Evolutionary conservation across 2,329 filamentous ascomycete genomes (phyloP).

Genomic region (Penicillium sp.): DNA sequence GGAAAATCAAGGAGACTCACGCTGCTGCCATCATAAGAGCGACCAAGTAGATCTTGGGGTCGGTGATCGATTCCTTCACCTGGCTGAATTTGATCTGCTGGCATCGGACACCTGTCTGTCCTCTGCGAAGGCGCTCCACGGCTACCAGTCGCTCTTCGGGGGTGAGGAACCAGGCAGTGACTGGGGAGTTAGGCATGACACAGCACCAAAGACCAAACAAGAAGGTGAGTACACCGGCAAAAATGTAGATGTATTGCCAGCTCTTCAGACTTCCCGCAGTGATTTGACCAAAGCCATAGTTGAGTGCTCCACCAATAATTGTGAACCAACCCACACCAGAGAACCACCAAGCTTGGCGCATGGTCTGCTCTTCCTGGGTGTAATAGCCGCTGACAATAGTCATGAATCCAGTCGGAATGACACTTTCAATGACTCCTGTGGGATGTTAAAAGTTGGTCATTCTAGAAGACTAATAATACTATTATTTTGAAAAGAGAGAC

Average conservation of each 20-base stretch:
- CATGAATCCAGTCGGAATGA: slow-evolving; percentile 69
- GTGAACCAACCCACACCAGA: slow-evolving; percentile 59
- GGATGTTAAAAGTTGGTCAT: neutral
- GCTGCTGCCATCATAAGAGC: slow-evolving; percentile 69
- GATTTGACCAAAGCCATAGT: slow-evolving; percentile 69
- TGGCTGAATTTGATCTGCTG: slow-evolving; percentile 62
- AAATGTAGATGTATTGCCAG: slow-evolving; percentile 73
- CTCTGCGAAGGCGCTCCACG: slow-evolving; percentile 62
- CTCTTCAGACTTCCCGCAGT: slow-evolving; percentile 53
- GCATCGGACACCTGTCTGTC: slow-evolving; percentile 65
- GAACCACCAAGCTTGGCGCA: slow-evolving; percentile 70
- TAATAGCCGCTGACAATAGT: slow-evolving; percentile 63
- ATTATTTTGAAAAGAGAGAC: neutral
- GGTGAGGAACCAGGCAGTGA: slow-evolving; percentile 68
- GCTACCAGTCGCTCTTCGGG: slow-evolving; percentile 63
- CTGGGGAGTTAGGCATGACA: slow-evolving; percentile 64
- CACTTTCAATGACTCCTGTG: slow-evolving; percentile 58
- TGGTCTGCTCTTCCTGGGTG: slow-evolving; percentile 64
- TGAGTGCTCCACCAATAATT: slow-evolving; percentile 63
- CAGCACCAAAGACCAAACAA: slow-evolving; percentile 67
- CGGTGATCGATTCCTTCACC: slow-evolving; percentile 58
- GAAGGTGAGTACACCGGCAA: slow-evolving; percentile 65
- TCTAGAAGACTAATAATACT: accelerated
- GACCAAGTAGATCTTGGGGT: slow-evolving; percentile 65
- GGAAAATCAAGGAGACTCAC: slow-evolving; percentile 26